Evolutionary conservation across 371 early-diverging fungal species (phyloP).

Genomic region (Choanephora cucurbitarum): DNA sequence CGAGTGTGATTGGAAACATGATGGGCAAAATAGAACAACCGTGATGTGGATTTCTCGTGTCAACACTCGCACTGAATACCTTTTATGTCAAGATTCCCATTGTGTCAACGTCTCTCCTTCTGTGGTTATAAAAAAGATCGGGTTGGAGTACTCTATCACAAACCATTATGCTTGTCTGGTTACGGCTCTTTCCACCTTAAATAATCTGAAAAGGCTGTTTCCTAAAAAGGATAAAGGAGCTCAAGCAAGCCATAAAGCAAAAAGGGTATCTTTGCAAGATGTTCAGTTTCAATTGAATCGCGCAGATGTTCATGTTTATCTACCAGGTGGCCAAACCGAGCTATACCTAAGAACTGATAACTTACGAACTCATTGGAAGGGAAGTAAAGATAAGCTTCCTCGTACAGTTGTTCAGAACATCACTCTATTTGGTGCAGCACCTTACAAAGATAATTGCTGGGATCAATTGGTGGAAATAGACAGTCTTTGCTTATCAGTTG

Average conservation of each 20-base stretch:
- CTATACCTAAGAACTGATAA: constrained; percentile 40
- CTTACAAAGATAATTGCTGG: constrained; percentile 29
- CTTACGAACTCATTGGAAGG: constrained; percentile 20
- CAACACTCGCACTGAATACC: constrained; percentile 20
- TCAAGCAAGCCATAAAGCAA: neutral
- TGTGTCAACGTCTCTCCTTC: constrained; percentile 14
- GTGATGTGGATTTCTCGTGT: constrained; percentile 40
- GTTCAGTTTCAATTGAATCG: constrained; percentile 39
- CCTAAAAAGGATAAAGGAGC: constrained; percentile 1
- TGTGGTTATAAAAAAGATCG: constrained; percentile 34
- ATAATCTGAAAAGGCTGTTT: constrained; percentile 11
- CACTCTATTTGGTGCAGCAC: constrained; percentile 29
- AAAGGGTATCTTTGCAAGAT: constrained; percentile 6
- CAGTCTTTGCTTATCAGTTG: constrained; percentile 24
- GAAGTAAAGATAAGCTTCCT: constrained; percentile 10
- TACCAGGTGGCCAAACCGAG: constrained; percentile 23
- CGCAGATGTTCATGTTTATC: constrained; percentile 23
- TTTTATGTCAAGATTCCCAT: neutral
- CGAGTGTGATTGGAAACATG: constrained; percentile 3
- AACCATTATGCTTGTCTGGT: constrained; percentile 37
- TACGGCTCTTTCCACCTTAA: constrained; percentile 8
- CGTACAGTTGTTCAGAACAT: constrained; percentile 24
- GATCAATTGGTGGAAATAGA: constrained; percentile 45
- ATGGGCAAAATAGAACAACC: constrained; percentile 15
- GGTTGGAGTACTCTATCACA: constrained; percentile 27